Evolutionary conservation across 2,329 filamentous ascomycete genomes (phyloP).

Genomic region (Epichloe typhina): DNA sequence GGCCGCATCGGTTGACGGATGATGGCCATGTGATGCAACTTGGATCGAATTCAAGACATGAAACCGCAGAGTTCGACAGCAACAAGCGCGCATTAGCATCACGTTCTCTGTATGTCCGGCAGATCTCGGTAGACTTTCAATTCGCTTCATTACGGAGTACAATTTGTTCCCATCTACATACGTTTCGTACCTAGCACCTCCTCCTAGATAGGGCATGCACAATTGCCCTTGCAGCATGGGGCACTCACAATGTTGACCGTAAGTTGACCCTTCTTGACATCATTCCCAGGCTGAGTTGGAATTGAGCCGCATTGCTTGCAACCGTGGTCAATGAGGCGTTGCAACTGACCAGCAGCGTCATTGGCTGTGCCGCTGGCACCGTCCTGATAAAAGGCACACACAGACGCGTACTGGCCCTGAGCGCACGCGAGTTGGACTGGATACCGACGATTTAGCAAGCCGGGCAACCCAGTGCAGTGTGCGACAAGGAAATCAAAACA

Average conservation of each 20-base stretch:
- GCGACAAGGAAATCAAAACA: too few species aligned
- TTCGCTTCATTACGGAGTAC: too few species aligned
- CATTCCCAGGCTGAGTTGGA: constrained; percentile 9
- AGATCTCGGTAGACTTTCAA: too few species aligned
- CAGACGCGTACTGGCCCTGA: constrained; percentile 5
- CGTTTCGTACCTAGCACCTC: not conserved
- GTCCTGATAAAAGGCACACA: constrained; percentile 10
- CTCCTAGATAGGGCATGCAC: constrained; percentile 1
- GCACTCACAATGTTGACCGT: constrained; percentile 9
- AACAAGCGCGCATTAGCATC: too few species aligned
- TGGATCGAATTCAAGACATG: too few species aligned
- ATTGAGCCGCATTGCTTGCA: constrained; percentile 8
- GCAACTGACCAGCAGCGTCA: constrained; percentile 7
- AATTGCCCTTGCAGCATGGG: constrained; percentile 9
- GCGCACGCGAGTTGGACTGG: constrained; percentile 10
- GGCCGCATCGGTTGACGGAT: too few species aligned
- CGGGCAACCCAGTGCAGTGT: not conserved
- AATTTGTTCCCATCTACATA: too few species aligned
- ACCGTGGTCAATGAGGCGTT: constrained; percentile 7
- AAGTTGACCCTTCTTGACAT: constrained; percentile 9
- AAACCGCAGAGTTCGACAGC: too few species aligned
- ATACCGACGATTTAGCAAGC: not conserved
- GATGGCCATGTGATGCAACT: too few species aligned
- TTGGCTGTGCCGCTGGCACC: constrained; percentile 7
- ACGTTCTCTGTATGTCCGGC: too few species aligned